Evolutionary conservation across 257 asterid genomes (phyloP), one percentile per base, ranked within the genome.

Genomic region (Solanum lycopersicoides): DNA sequence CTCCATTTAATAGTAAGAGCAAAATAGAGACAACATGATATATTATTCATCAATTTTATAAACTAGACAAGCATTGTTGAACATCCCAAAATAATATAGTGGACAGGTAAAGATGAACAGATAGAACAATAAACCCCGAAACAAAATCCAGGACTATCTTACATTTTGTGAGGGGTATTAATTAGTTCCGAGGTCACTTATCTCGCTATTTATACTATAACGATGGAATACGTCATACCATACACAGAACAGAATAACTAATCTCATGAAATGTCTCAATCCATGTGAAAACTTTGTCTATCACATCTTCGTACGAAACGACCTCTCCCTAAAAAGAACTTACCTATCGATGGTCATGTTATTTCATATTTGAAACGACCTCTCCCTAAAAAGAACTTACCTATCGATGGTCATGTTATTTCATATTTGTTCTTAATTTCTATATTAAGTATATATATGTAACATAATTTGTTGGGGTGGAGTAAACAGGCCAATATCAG

Each of bases 401-500:
- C 25, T 0, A 25, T 60, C 30, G 0, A 60, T 23, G 28, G 21
- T 13, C 39, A 13, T 28, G 39, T 30, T 30, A 30, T 35, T 35
- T 35, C 44, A 41, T 41, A 8, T 41, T 41, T 41, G 11, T 8
- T 41, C 11, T 41, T 41, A 37, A 11, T 41, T 41, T 41, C 44
- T 41, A 41, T 41, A 41, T 41, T 2, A 41, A 41, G 42, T 39
- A 8, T 7, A 4, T 35, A 34, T 39, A 39, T 39, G 39, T 41
- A 41, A 41, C 44, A 41, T 41, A 8, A 41, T 41, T 41, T 41
- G 44, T 41, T 41, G 11, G 44, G 44, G 11, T 41, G 44, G 44
- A 8, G 11, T 41, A 2, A 41, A 41, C 88, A 91, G 94, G 88
- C 91, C 92, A 6, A 53, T 92, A 69, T 84, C 92, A 42, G 94